Evolutionary conservation across 257 asterid genomes (phyloP).

Genomic region (Rhazya stricta): DNA sequence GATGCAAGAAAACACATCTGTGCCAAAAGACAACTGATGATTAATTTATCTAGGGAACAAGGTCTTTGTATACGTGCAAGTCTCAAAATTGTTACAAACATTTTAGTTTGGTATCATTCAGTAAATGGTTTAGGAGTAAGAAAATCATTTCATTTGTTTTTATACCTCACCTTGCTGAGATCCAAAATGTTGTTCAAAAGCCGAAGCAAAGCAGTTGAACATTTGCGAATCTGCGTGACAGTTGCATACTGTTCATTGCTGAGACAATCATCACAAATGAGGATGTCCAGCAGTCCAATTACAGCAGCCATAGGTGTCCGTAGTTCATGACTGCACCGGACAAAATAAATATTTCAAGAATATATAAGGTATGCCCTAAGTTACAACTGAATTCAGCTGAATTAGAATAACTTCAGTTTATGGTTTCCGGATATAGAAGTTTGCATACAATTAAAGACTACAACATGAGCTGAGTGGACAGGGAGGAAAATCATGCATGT

Average conservation of each 20-base stretch:
- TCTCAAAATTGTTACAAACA: background rate
- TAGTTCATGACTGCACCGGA: conserved; percentile 67
- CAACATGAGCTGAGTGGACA: background rate
- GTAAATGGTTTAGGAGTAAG: conserved; percentile 1
- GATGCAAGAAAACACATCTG: background rate
- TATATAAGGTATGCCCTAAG: background rate
- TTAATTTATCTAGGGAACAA: too few relatives aligned
- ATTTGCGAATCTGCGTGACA: conserved; percentile 85
- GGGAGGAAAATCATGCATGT: background rate
- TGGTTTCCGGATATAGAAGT: background rate
- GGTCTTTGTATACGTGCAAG: too few relatives aligned
- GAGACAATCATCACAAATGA: conserved; percentile 68
- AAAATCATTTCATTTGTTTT: conserved; percentile 1
- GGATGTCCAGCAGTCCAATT: conserved; percentile 89
- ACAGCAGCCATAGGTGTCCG: conserved; percentile 99
- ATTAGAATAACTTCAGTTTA: background rate
- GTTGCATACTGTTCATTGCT: conserved; percentile 70
- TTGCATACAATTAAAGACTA: background rate
- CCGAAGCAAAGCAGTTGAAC: conserved; percentile 79
- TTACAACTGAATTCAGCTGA: conserved; percentile 5
- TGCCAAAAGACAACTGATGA: too few relatives aligned
- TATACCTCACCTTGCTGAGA: conserved; percentile 72
- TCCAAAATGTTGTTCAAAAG: conserved; percentile 91
- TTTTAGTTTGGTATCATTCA: background rate
- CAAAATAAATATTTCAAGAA: conserved; percentile 10